Percentiles rank a stretch among this genome's conserved stretches.
phyloP scores from a whole-genome alignment of 805 yeast genomes.

The Metschnikowia drakensbergensis region DNA sequence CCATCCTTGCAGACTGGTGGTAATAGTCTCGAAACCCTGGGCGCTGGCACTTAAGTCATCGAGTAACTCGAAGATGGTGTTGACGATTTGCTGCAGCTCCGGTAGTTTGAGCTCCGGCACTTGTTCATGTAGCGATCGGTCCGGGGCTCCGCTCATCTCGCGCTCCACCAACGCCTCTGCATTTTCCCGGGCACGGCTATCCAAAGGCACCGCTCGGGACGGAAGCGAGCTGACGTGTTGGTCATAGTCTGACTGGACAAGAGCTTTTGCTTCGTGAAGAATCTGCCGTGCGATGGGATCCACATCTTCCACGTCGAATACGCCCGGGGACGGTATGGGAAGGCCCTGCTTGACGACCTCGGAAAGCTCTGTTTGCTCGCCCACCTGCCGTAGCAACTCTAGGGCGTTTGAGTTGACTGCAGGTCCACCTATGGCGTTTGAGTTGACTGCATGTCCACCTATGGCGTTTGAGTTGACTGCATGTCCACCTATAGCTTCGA shows the following conservation, averaged over 20 bases:
- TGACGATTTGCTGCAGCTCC: constrained; percentile 15
- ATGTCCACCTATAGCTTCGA: too few species aligned
- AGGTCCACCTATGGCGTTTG: background rate
- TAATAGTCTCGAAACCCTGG: background rate
- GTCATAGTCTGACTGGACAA: constrained; percentile 43
- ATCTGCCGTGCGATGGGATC: constrained; percentile 18
- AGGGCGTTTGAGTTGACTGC: background rate
- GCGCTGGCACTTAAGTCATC: constrained; percentile 16
- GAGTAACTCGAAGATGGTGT: constrained; percentile 16
- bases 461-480: too few species aligned
- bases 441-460: too few species aligned
- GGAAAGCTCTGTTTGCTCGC: constrained; percentile 24
- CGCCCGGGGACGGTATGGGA: constrained; percentile 33
- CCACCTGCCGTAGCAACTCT: constrained; percentile 1
- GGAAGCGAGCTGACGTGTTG: constrained; percentile 18
- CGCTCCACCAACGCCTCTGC: background rate
- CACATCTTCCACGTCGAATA: constrained; percentile 11
- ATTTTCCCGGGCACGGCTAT: background rate
- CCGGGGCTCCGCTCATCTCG: background rate
- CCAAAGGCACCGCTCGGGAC: background rate
- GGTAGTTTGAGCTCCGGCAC: constrained; percentile 10
- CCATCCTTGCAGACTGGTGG: constrained; percentile 5
- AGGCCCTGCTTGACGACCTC: constrained; percentile 45
- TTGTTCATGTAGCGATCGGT: background rate
- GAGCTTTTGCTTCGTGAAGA: constrained; percentile 27